A percentile compares a stretch with the other conserved stretches of the same genome.
These are phyloP conservation scores for Russula sp. DNA, from an alignment of 768 basidiomycete species.

Conservation along the genomic window DNA sequence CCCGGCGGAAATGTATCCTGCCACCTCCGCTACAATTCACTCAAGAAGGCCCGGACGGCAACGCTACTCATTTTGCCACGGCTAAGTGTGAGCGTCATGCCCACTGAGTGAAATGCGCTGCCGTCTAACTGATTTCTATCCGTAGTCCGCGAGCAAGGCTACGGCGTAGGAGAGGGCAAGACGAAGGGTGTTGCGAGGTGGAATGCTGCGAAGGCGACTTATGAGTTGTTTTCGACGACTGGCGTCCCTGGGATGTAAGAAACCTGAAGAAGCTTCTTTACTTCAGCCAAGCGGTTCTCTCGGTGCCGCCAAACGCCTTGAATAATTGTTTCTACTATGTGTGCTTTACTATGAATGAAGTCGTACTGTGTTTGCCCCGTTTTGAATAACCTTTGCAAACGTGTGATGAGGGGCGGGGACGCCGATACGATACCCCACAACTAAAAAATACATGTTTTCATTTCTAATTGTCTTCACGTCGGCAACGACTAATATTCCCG, in stretches of 20 bases:
- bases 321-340: neutral
- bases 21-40: neutral
- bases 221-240: neutral
- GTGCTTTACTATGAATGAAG: neutral
- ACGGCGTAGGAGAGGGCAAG: conserved; percentile 1
- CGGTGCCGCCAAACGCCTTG: neutral
- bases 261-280: too few relatives aligned
- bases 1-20: neutral
- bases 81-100: conserved; percentile 1
- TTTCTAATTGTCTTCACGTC: neutral
- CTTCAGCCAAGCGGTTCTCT: neutral
- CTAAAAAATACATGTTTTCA: neutral
- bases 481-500: too few relatives aligned
- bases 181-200: neutral
- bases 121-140: neutral
- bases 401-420: neutral
- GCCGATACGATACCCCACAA: neutral
- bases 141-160: neutral
- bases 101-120: neutral
- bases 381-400: neutral
- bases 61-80: neutral
- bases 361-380: too few relatives aligned
- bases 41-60: neutral
- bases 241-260: neutral
- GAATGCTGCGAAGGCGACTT: neutral